A percentile compares a stretch with the other conserved stretches of the same genome.
These are phyloP conservation scores for Cercospora citrullina DNA, from an alignment of 2,329 filamentous ascomycete species.

Conservation along the genomic window DNA sequence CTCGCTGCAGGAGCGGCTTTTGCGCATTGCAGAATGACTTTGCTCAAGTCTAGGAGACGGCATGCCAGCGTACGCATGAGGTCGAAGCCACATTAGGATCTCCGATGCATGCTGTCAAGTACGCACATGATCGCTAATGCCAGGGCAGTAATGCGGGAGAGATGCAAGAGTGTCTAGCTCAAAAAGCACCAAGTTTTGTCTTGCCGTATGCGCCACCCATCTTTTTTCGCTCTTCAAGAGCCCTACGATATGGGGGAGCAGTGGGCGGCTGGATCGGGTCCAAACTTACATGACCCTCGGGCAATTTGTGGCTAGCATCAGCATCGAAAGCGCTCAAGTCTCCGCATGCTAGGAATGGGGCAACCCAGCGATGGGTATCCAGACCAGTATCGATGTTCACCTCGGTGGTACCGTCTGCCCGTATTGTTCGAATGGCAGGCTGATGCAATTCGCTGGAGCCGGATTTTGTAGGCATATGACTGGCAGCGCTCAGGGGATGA, in stretches of 20 bases:
- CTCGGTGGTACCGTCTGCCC: conserved; percentile 52
- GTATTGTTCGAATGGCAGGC: conserved; percentile 34
- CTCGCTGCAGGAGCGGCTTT: neutral
- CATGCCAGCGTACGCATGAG: neutral
- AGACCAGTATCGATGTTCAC: conserved; percentile 48
- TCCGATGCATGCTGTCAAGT: neutral
- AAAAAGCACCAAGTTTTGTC: conserved; percentile 50
- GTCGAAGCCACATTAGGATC: neutral
- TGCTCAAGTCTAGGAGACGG: neutral
- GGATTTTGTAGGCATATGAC: neutral
- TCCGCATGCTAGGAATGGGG: conserved; percentile 94
- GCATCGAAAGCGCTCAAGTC: conserved; percentile 94
- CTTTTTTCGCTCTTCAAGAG: conserved; percentile 77
- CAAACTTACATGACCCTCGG: conserved; percentile 79
- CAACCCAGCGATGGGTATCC: conserved; percentile 67
- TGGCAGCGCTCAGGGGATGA: conserved; percentile 64
- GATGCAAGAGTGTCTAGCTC: neutral
- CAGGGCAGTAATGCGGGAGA: neutral
- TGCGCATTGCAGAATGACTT: neutral
- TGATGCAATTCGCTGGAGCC: conserved; percentile 1
- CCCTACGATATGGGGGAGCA: conserved; percentile 89
- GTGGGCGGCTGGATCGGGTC: conserved; percentile 95
- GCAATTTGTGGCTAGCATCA: conserved; percentile 88
- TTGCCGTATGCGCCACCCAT: conserved; percentile 77
- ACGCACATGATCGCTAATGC: neutral